These are phyloP conservation scores for Penicillium sp. DNA, from an alignment of 2,329 filamentous ascomycete genomes.

Conservation along the genomic window DNA sequence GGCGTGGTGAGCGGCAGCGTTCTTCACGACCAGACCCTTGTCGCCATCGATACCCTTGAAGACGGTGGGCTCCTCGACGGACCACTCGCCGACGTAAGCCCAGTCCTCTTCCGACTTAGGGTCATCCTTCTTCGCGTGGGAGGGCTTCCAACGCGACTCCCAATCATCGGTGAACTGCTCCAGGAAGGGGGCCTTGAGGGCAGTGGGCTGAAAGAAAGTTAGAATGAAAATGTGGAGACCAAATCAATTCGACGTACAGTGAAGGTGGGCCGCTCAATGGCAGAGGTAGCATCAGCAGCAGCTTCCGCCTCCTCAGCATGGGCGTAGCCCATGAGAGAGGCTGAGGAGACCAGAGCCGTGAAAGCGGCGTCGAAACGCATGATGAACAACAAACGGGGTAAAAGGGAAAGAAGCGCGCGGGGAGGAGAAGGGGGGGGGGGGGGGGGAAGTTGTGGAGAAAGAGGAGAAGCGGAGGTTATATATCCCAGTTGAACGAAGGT, in stretches of 20 bases:
- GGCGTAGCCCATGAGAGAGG: constrained; percentile 68
- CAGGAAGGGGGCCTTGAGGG: constrained; percentile 88
- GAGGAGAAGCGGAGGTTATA: constrained; percentile 35
- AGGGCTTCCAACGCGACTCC: constrained; percentile 91
- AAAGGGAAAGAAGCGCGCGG: constrained; percentile 24
- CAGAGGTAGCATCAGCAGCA: constrained; percentile 55
- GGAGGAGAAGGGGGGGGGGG: constrained; percentile 17
- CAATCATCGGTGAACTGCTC: constrained; percentile 99
- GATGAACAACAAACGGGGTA: constrained; percentile 42
- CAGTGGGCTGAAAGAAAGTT: constrained; percentile 68
- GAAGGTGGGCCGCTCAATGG: constrained; percentile 76
- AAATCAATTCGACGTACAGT: constrained; percentile 67
- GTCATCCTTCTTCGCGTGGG: constrained; percentile 95
- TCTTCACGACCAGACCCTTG: constrained; percentile 97
- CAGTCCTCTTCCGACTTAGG: constrained; percentile 82
- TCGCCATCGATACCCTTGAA: constrained; percentile 93
- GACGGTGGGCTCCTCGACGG: constrained; percentile 89
- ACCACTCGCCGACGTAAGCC: constrained; percentile 96
- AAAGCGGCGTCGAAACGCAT: constrained; percentile 87
- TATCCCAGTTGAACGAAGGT: constrained; percentile 32
- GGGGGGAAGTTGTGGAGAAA: constrained; percentile 22
- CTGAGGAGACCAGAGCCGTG: constrained; percentile 70
- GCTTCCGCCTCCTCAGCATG: constrained; percentile 72
- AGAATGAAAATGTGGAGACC: constrained; percentile 11
- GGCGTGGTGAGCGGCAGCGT: constrained; percentile 95